Percentiles rank a stretch among this genome's conserved stretches.
Evolutionary conservation across 2,329 filamentous ascomycete species (phyloP).

Genomic region (Ophiosphaerella narmari): DNA sequence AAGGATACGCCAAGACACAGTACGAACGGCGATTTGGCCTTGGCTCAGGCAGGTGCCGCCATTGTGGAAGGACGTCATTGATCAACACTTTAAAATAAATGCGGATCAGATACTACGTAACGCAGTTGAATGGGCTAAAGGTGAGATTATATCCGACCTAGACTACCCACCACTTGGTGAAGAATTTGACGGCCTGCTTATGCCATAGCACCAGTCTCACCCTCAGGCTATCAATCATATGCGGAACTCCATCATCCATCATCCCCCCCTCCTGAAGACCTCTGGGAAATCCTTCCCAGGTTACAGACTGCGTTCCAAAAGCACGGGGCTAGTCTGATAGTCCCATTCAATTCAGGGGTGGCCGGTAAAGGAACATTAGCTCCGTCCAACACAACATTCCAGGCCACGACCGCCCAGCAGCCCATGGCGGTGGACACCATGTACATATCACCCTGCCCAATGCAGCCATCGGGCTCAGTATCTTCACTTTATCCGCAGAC

Average conservation of each 20-base stretch:
- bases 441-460: no score
- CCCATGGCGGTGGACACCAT: no score
- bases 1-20: conserved; percentile 28
- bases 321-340: neutral
- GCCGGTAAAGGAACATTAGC: no score
- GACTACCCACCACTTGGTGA: neutral
- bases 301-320: conserved; percentile 8
- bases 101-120: conserved; percentile 28
- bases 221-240: neutral
- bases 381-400: no score
- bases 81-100: conserved; percentile 32
- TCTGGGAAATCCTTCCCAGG: conserved; percentile 4
- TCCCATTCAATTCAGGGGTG: neutral
- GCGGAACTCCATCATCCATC: no score
- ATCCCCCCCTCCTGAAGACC: neutral
- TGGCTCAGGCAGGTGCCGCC: conserved; percentile 32
- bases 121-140: conserved; percentile 23
- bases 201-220: neutral
- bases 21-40: conserved; percentile 38
- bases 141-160: neutral
- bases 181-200: neutral
- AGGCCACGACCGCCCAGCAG: no score
- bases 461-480: no score
- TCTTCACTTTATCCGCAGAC: no score
- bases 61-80: conserved; percentile 31